phyloP scores from a whole-genome alignment of 129 eudicot genomes.

The Helianthus tuberosus region DNA sequence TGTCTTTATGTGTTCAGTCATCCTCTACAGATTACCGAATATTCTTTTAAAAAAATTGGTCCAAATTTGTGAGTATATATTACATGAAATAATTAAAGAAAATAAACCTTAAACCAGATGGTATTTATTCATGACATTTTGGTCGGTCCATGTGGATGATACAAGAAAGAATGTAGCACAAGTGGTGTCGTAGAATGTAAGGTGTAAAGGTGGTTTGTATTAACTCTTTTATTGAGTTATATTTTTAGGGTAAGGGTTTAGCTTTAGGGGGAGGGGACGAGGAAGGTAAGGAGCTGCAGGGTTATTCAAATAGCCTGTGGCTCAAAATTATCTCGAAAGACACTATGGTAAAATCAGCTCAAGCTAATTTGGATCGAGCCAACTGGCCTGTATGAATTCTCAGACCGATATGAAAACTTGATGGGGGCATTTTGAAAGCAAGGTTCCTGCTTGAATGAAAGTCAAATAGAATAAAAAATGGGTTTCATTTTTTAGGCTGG shows the following conservation, averaged over 20 bases:
- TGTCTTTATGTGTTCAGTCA: too few species aligned
- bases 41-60: too few species aligned
- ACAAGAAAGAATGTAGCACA: slow-evolving; percentile 12
- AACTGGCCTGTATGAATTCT: too few species aligned
- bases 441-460: too few species aligned
- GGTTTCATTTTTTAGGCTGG: too few species aligned
- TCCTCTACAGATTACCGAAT: too few species aligned
- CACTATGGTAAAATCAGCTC: neutral
- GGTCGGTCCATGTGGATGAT: neutral
- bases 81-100: neutral
- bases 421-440: too few species aligned
- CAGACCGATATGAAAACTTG: too few species aligned
- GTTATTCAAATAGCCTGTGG: neutral
- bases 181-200: slow-evolving; percentile 19
- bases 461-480: too few species aligned
- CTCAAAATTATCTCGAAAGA: neutral
- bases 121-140: neutral
- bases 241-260: neutral
- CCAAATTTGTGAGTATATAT: neutral
- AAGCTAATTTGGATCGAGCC: neutral
- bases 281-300: neutral
- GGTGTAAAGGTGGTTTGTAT: slow-evolving; percentile 1
- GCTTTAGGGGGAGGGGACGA: neutral
- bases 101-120: neutral
- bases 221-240: neutral